Base-by-base conservation (phyloP, 345 rosid species). In the Eucalyptus tenuipes region DNA sequence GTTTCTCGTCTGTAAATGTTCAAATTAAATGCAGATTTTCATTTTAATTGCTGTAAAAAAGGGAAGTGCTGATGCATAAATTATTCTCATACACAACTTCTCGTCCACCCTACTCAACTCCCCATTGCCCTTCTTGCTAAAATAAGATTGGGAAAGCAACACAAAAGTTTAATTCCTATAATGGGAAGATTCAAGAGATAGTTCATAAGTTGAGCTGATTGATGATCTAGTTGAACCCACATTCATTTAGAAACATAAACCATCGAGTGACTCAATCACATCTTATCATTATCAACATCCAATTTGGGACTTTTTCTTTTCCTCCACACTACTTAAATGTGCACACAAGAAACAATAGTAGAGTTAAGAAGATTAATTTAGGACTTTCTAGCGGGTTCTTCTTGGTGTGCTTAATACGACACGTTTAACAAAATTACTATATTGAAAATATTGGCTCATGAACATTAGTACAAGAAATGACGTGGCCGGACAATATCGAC, bases 401-500 rank as follows among this genome's bases (percentile, higher is more conserved):
- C 33, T 61, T 13, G 33, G 8, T 1, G 33, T 29, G 33, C 71
- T 64, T 29, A 6, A 27, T 61, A 61, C 1, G 18, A 29, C 33
- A 29, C 3, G 8, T 16, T 29, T 29, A 61, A 13, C 2, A 61
- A 29, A 61, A 7, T 7, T 2, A 22, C 4, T 29, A 29, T 0
- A 64, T 13, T 29, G 15, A n/a, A 64, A 29, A 18, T 13, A 13
- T 1, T 15, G 11, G 6, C 10, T 66, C 2, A 15, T 31, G 6
- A 66, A 31, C 4, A 15, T 31, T 66, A 31, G 22, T 31, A 66
- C 3, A 66, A n/a, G 1, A 66, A 66, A 66, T 2, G 20, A 31
- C 0, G 2, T 0, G 10, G 18, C 37, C 8, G 1, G 3, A 66
- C 17, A 15, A n/a, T 66, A 66, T 66, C 2, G 2, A 66, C 2